Conservation (phyloP, 192 early-diverging fungal genomes). For the Mortierella hygrophila region DNA sequence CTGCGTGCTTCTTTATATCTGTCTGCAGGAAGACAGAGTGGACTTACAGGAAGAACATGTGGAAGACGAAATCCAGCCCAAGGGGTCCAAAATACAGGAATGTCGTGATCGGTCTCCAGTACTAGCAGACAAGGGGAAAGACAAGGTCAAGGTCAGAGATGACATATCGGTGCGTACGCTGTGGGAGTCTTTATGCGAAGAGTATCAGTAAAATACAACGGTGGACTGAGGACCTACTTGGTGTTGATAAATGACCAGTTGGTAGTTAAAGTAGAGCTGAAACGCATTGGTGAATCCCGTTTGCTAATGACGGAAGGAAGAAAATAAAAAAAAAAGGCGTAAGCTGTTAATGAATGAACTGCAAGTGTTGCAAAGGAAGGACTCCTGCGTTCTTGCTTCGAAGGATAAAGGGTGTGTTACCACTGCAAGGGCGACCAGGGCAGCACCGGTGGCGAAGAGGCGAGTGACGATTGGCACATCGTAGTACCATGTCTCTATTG, state of each 20-base stretch:
- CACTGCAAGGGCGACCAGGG: conserved; percentile 81
- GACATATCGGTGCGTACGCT: neutral
- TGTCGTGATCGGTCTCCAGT: conserved; percentile 92
- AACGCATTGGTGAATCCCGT: conserved; percentile 82
- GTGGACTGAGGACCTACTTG: conserved; percentile 64
- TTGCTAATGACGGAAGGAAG: conserved; percentile 68
- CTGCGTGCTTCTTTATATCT: neutral
- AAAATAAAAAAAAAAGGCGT: conserved; percentile 10
- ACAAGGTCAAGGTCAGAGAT: neutral
- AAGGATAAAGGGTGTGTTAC: conserved; percentile 63
- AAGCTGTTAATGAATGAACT: neutral
- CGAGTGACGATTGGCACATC: conserved; percentile 91
- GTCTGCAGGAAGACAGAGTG: neutral
- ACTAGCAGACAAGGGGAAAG: conserved; percentile 64
- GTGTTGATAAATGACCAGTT: conserved; percentile 73
- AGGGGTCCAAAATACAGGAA: conserved; percentile 95
- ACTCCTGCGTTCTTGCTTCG: neutral
- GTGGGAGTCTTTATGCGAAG: neutral
- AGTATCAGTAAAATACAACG: neutral
- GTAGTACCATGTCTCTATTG: conserved; percentile 90
- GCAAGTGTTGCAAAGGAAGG: neutral
- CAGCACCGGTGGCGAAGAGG: conserved; percentile 85
- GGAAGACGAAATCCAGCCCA: conserved; percentile 92
- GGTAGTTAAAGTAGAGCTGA: conserved; percentile 87
- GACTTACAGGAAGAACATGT: conserved; percentile 89